phyloP scores from a whole-genome alignment of 169 alveolate species.

The Plasmodium berghei region DNA sequence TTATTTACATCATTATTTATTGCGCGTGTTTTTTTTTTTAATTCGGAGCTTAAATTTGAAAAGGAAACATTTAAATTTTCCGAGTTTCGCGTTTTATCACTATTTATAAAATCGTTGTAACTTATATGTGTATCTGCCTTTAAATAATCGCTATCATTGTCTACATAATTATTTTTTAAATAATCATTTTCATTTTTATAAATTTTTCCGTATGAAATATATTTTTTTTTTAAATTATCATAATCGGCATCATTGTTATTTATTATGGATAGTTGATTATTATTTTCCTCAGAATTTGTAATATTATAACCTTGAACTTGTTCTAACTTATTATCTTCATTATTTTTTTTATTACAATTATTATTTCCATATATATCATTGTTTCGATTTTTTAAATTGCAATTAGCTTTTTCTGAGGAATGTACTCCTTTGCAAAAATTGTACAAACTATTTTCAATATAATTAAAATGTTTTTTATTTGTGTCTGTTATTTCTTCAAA shows the following conservation, averaged over 20 bases:
- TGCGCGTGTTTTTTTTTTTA: neutral
- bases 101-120: conserved; percentile 33
- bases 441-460: conserved; percentile 58
- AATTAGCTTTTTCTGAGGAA: conserved; percentile 11
- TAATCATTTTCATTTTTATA: conserved; percentile 20
- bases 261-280: neutral
- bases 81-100: conserved; percentile 33
- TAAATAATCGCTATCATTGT: conserved; percentile 26
- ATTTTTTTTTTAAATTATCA: neutral
- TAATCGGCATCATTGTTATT: neutral
- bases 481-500: conserved; percentile 64
- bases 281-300: neutral
- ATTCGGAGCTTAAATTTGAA: neutral
- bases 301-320: neutral
- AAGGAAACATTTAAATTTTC: conserved; percentile 12
- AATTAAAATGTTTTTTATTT: conserved; percentile 41
- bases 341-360: neutral
- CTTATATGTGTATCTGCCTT: conserved; percentile 38
- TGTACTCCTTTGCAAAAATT: conserved; percentile 67
- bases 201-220: neutral
- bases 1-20: neutral
- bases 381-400: conserved; percentile 13
- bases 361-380: neutral
- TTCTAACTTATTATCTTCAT: neutral
- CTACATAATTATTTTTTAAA: conserved; percentile 12